phyloP scores from a whole-genome alignment of 768 basidiomycete genomes.

The Suillus paluster region DNA sequence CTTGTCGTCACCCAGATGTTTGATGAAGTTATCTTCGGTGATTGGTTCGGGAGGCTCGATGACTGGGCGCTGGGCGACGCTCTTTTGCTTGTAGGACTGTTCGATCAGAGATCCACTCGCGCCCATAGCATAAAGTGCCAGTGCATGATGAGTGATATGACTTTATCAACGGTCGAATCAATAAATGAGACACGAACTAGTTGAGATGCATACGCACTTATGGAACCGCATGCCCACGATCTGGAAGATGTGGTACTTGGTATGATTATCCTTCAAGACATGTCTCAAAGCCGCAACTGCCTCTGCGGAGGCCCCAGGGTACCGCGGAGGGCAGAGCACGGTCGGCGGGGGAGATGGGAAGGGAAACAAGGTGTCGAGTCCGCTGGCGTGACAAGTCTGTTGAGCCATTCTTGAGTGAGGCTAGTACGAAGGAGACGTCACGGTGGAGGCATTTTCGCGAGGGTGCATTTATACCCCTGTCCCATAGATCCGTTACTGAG shows the following conservation, averaged over 20 bases:
- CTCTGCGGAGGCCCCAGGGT: slow-evolving; percentile 20
- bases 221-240: slow-evolving; percentile 50
- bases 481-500: not conserved
- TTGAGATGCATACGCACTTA: slow-evolving; percentile 43
- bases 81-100: slow-evolving; percentile 30
- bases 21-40: slow-evolving; percentile 26
- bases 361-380: slow-evolving; percentile 14
- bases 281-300: slow-evolving; percentile 33
- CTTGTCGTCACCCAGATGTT: slow-evolving; percentile 32
- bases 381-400: not conserved
- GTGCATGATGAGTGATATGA: slow-evolving; percentile 33
- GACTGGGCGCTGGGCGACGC: slow-evolving; percentile 23
- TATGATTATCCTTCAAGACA: slow-evolving; percentile 53
- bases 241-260: slow-evolving; percentile 52
- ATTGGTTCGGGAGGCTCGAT: slow-evolving; percentile 29
- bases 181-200: not conserved
- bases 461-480: not conserved
- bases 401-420: not conserved
- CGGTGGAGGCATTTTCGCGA: not conserved
- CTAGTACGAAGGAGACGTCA: not conserved
- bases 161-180: slow-evolving; percentile 15
- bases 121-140: slow-evolving; percentile 33
- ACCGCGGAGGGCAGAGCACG: slow-evolving; percentile 6
- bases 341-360: slow-evolving; percentile 11
- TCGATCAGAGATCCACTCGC: slow-evolving; percentile 26